These are phyloP conservation scores for Myxozyma kluyveri DNA, from an alignment of 805 yeast species.

Conservation along the genomic window DNA sequence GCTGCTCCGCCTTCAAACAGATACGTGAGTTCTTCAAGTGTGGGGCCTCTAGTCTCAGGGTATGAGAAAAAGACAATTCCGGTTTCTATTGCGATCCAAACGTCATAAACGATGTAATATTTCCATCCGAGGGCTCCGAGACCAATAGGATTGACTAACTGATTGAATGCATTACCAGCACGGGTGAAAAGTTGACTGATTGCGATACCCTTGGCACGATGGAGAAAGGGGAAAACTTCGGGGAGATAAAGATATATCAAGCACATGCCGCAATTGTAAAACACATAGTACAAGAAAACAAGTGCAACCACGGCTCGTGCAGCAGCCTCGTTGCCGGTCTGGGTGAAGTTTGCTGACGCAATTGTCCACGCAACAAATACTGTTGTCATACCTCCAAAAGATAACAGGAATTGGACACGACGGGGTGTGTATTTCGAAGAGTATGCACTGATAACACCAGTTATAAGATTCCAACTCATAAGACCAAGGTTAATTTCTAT, in stretches of 20 bases:
- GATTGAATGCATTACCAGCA: conserved; percentile 34
- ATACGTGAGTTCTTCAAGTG: conserved; percentile 50
- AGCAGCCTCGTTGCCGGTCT: neutral
- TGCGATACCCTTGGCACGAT: conserved; percentile 46
- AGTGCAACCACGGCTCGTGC: conserved; percentile 22
- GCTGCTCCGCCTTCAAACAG: conserved; percentile 39
- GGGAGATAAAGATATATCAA: conserved; percentile 25
- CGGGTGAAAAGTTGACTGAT: conserved; percentile 33
- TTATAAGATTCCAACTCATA: conserved; percentile 47
- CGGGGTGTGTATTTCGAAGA: conserved; percentile 34
- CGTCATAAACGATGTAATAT: conserved; percentile 43
- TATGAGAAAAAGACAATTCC: conserved; percentile 38
- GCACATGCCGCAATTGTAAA: conserved; percentile 14
- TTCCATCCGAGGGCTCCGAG: conserved; percentile 45
- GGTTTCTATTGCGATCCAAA: conserved; percentile 14
- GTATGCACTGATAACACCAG: conserved; percentile 36
- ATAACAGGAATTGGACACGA: conserved; percentile 31
- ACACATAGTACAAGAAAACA: conserved; percentile 23
- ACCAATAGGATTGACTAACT: conserved; percentile 43
- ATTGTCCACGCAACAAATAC: conserved; percentile 33
- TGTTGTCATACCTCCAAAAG: conserved; percentile 39
- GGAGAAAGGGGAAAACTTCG: conserved; percentile 34
- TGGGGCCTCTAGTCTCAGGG: conserved; percentile 46
- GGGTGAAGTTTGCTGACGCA: conserved; percentile 6
- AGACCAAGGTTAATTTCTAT: conserved; percentile 52